phyloP scores from a whole-genome alignment of 768 basidiomycete genomes.

The Mycena kentingensis region DNA sequence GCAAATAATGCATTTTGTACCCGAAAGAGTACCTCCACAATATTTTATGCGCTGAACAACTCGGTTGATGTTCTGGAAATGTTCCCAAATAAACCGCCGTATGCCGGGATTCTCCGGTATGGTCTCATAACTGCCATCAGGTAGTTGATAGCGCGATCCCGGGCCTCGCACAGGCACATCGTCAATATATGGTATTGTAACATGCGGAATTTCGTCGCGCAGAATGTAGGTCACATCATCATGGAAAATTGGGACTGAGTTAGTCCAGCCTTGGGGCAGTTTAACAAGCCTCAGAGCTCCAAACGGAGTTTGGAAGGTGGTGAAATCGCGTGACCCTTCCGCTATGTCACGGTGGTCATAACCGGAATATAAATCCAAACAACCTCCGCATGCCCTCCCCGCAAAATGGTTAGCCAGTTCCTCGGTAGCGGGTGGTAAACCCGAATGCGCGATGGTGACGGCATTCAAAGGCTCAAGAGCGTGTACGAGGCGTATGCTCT shows the following conservation, averaged over 20 bases:
- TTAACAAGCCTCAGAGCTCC: conserved; percentile 22
- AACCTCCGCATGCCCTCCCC: conserved; percentile 17
- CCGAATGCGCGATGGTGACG: conserved; percentile 25
- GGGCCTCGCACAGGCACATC: conserved; percentile 25
- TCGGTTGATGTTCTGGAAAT: conserved; percentile 35
- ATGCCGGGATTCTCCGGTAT: conserved; percentile 31
- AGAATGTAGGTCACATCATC: conserved; percentile 31
- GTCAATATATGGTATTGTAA: conserved; percentile 31
- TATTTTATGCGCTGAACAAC: conserved; percentile 35
- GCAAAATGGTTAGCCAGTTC: conserved; percentile 18
- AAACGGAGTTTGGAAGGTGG: conserved; percentile 31
- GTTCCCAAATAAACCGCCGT: conserved; percentile 38
- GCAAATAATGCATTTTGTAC: conserved; percentile 22
- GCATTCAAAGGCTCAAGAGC: conserved; percentile 31
- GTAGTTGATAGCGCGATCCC: neutral
- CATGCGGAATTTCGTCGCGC: conserved; percentile 30
- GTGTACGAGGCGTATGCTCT: conserved; percentile 27
- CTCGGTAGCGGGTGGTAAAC: conserved; percentile 22
- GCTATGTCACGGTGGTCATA: conserved; percentile 29
- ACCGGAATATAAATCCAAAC: conserved; percentile 26
- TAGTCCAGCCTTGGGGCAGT: conserved; percentile 35
- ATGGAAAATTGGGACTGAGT: conserved; percentile 34
- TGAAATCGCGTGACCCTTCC: conserved; percentile 28
- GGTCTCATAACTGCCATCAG: conserved; percentile 6
- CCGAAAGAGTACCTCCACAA: conserved; percentile 32